Conservation (phyloP, 192 early-diverging fungal species). For the Chytriomyces confervae region DNA sequence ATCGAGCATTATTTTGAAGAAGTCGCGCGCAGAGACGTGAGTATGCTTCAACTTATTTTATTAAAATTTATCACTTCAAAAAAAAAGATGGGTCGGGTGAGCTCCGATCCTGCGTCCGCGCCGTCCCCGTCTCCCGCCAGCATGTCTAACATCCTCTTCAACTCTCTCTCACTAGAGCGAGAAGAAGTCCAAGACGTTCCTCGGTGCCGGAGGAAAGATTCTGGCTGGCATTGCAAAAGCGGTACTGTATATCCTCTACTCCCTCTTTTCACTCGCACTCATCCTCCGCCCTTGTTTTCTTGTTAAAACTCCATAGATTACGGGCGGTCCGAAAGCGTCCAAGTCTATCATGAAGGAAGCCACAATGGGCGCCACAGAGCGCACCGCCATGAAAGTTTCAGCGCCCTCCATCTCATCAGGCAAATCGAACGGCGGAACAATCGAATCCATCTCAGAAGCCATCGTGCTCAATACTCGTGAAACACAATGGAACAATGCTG, state of each 20-base stretch:
- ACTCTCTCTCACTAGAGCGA: too few relatives aligned
- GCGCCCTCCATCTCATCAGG: background rate
- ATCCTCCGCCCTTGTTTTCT: background rate
- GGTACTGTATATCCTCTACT: background rate
- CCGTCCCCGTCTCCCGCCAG: too few relatives aligned
- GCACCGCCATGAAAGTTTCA: background rate
- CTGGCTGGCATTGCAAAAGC: conserved; percentile 20
- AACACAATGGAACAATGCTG: conserved; percentile 14
- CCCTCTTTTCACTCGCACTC: background rate
- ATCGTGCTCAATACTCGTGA: conserved; percentile 22
- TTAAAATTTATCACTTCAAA: background rate
- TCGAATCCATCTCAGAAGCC: conserved; percentile 21
- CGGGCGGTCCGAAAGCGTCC: background rate
- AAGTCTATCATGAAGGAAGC: background rate
- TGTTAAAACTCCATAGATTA: background rate
- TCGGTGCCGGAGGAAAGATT: conserved; percentile 21
- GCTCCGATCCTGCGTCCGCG: too few relatives aligned
- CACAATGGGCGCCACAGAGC: background rate
- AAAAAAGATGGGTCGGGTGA: background rate
- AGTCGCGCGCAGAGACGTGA: background rate
- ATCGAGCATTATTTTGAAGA: conserved; percentile 12
- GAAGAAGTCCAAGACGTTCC: background rate
- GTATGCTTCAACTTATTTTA: background rate
- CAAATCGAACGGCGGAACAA: background rate
- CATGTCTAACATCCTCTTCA: too few relatives aligned